Conservation (phyloP, 2,329 filamentous ascomycete species). For the Sclerotinia minor region DNA sequence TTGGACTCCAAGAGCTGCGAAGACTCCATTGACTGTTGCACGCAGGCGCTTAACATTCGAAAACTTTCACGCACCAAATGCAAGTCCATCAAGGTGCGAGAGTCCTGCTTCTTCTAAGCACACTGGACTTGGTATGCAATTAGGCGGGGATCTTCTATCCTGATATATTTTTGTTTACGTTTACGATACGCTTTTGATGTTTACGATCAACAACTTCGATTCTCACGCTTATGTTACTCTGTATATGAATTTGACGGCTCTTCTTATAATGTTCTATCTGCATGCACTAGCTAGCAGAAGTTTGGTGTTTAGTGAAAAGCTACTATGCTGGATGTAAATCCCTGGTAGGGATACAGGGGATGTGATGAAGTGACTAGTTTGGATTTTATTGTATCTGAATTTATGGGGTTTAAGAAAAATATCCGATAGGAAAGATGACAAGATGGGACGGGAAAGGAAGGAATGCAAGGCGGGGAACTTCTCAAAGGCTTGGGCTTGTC, state of each 20-base stretch:
- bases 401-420: slow-evolving; percentile 7
- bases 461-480: background rate
- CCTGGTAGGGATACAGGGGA: background rate
- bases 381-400: slow-evolving; percentile 19
- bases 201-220: slow-evolving; percentile 37
- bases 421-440: background rate
- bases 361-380: background rate
- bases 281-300: slow-evolving; percentile 17
- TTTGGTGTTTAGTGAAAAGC: slow-evolving; percentile 22
- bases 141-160: slow-evolving; percentile 63
- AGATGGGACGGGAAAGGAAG: background rate
- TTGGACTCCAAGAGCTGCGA: slow-evolving; percentile 53
- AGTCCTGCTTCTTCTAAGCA: slow-evolving; percentile 44
- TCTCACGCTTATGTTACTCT: slow-evolving; percentile 57
- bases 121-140: slow-evolving; percentile 61
- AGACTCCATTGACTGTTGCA: slow-evolving; percentile 37
- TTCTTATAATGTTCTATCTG: slow-evolving; percentile 25
- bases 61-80: slow-evolving; percentile 31
- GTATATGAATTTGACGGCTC: slow-evolving; percentile 28
- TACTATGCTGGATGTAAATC: slow-evolving; percentile 11
- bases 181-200: slow-evolving; percentile 20
- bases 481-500: background rate
- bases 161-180: slow-evolving; percentile 37
- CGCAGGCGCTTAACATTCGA: slow-evolving; percentile 40
- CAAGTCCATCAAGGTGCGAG: slow-evolving; percentile 31